phyloP scores from a whole-genome alignment of 768 basidiomycete species.

The Solioccasus polychromus region DNA sequence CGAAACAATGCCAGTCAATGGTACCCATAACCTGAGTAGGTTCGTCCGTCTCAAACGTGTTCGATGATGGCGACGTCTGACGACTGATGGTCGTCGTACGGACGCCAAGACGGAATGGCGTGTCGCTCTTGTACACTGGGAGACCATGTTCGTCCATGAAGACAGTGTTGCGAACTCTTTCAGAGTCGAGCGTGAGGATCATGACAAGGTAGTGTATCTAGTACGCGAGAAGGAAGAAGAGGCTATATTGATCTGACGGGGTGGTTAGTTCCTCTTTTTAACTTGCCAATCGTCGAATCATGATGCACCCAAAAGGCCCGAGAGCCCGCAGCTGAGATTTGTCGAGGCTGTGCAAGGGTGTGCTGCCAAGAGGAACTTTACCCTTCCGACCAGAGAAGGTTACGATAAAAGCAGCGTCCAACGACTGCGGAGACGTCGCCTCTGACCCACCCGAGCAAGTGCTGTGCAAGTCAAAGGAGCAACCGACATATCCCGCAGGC shows the following conservation, averaged over 20 bases:
- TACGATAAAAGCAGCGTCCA: not conserved
- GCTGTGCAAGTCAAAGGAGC: not conserved
- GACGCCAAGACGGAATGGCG: conserved; percentile 18
- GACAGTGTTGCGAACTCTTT: conserved; percentile 25
- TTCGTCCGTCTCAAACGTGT: conserved; percentile 8
- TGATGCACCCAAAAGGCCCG: not conserved
- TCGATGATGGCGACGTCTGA: conserved; percentile 1
- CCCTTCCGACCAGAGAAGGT: too few species aligned
- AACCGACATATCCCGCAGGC: too few species aligned
- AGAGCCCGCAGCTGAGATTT: not conserved
- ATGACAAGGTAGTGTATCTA: conserved; percentile 9
- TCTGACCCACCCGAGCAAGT: not conserved
- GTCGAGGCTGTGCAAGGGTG: not conserved
- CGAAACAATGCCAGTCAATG: conserved; percentile 33
- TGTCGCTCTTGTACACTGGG: conserved; percentile 25
- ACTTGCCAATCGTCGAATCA: not conserved
- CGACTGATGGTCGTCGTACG: conserved; percentile 20
- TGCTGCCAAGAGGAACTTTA: not conserved
- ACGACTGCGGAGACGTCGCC: not conserved
- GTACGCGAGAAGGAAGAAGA: not conserved
- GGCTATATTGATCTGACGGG: not conserved
- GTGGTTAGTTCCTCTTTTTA: not conserved
- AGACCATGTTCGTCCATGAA: conserved; percentile 28
- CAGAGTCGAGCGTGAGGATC: conserved; percentile 24
- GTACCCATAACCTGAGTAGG: conserved; percentile 27